These are phyloP conservation scores for Bimuria novae-zelandiae DNA, from an alignment of 2,329 filamentous ascomycete species.

Conservation along the genomic window DNA sequence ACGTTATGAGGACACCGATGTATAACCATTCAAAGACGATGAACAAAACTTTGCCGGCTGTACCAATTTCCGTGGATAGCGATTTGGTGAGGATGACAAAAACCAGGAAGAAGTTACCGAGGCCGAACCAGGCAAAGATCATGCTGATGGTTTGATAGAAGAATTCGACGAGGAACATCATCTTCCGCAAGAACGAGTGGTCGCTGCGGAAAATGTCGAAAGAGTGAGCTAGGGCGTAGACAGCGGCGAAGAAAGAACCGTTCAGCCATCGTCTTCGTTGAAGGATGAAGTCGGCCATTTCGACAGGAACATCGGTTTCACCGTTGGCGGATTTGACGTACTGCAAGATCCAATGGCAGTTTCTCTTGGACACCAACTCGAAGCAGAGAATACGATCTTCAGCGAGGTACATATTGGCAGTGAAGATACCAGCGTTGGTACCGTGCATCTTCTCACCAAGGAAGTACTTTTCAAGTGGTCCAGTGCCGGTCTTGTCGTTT, in stretches of 20 bases:
- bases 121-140: constrained; percentile 98
- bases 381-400: constrained; percentile 99
- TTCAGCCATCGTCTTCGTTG: constrained; percentile 97
- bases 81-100: constrained; percentile 96
- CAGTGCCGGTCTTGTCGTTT: constrained; percentile 93
- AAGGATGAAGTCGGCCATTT: constrained; percentile 91
- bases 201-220: constrained; percentile 94
- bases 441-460: constrained; percentile 95
- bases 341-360: constrained; percentile 95
- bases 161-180: constrained; percentile 91
- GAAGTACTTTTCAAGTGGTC: constrained; percentile 95
- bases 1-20: constrained; percentile 86
- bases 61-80: constrained; percentile 77
- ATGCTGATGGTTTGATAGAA: constrained; percentile 94
- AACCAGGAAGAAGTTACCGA: constrained; percentile 98
- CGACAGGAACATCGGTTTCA: constrained; percentile 95
- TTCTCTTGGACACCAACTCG: constrained; percentile 95
- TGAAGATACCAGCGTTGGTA: constrained; percentile 92
- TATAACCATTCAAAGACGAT: constrained; percentile 97
- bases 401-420: constrained; percentile 98
- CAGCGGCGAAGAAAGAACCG: constrained; percentile 95
- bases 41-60: constrained; percentile 76
- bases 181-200: constrained; percentile 83
- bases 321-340: constrained; percentile 98
- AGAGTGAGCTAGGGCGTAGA: constrained; percentile 93